Evolutionary conservation across 805 yeast species (phyloP), one percentile per base, ranked within the genome.

Genomic region (Metschnikowia lachancei): DNA sequence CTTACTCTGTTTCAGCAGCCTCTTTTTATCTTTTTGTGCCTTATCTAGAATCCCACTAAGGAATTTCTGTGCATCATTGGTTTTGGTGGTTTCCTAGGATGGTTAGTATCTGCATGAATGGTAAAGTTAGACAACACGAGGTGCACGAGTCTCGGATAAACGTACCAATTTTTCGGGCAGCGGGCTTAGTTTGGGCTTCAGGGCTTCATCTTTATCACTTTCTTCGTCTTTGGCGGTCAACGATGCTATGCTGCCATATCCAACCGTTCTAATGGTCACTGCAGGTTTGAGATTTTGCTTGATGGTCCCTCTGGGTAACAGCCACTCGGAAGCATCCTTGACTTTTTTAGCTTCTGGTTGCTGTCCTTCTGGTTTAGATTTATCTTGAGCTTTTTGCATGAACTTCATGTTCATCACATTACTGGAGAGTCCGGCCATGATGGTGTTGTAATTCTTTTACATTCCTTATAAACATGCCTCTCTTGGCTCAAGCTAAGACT

Each of bases 321-420:
- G 64, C 84, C 84, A 79, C 57, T 78, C 81, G 28, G 82, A 77
- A 6, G 57, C 17, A 53, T 82, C 87, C 36, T 65, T 67, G 13
- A 76, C 62, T 44, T 72, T 76, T 39, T 59, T 65, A 44, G 60
- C 58, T 33, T 58, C 52, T 3, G 40, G 14, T 12, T 29, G 40
- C 35, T 37, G 43, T 32, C 62, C 67, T 33, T 67, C 70, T n/a
- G 63, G 61, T 24, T 62, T 60, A 56, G 49, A 60, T n/a, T 61
- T 60, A 32, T 66, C 73, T 18, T 76, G 78, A 30, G 74, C 59
- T 36, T 59, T 62, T 47, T 62, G 67, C 75, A 72, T 72, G 73
- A 72, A 72, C 74, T 87, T 88, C 96, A 88, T 88, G 77, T 83
- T 85, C 81, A 84, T 71, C 57, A 88, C 87, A 57, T 89, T 76